Conservation (phyloP, 78 protist species). For the Chrysochromulina tobinii region DNA sequence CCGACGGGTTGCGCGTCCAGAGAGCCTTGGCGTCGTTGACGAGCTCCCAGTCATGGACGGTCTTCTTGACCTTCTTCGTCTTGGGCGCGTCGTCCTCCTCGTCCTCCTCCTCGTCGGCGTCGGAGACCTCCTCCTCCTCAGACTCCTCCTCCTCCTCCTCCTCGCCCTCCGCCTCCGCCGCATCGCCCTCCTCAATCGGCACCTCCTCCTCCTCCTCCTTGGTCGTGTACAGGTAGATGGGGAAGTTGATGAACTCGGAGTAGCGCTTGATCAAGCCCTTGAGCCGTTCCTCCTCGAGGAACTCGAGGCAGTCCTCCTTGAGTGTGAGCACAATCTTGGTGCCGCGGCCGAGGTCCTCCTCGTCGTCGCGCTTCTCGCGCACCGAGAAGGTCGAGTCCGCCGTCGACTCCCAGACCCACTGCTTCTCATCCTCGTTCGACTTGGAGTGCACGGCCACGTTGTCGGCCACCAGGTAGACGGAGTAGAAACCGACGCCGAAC, state of each 20-base stretch:
- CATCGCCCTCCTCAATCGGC: constrained; percentile 67
- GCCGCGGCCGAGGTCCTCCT: constrained; percentile 89
- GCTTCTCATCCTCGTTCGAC: constrained; percentile 88
- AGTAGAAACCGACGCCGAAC: constrained; percentile 99
- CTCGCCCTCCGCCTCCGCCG: constrained; percentile 69
- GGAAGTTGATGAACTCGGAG: constrained; percentile 93
- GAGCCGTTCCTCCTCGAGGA: constrained; percentile 77
- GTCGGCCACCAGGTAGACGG: constrained; percentile 98
- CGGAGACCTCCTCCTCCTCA: constrained; percentile 61
- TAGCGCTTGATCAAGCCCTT: constrained; percentile 75
- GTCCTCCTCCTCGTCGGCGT: constrained; percentile 68
- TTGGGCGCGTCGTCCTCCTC: constrained; percentile 59
- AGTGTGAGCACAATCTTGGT: constrained; percentile 46
- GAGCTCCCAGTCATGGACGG: constrained; percentile 44
- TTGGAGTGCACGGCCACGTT: constrained; percentile 89
- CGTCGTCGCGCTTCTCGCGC: constrained; percentile 70
- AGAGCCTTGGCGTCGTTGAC: constrained; percentile 94
- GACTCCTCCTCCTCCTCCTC: constrained; percentile 38
- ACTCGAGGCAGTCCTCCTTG: constrained; percentile 73
- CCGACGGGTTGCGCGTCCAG: constrained; percentile 93
- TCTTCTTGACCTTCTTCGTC: constrained; percentile 50
- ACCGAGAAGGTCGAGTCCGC: constrained; percentile 81
- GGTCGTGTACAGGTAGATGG: constrained; percentile 84
- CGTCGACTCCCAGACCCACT: constrained; percentile 88
- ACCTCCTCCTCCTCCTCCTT: constrained; percentile 75